These are phyloP conservation scores for Geranomyces michiganensis DNA, from an alignment of 192 early-diverging fungal species.

Conservation along the genomic window DNA sequence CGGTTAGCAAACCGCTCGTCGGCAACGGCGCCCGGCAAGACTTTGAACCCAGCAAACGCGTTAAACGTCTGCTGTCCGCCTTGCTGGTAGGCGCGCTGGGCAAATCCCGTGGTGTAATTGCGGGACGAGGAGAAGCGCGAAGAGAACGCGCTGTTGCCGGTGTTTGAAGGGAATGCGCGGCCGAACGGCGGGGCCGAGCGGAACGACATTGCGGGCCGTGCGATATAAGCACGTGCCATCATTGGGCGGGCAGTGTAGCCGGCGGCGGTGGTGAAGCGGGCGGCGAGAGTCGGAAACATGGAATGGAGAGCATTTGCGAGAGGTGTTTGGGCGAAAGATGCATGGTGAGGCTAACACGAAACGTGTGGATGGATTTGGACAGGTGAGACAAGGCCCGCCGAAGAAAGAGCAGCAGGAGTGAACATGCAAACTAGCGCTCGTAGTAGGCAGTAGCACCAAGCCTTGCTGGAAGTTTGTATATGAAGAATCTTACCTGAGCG, in stretches of 20 bases:
- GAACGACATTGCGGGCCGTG: background rate
- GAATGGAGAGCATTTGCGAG: background rate
- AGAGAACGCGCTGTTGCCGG: background rate
- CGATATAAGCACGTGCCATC: no score
- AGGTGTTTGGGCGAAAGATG: background rate
- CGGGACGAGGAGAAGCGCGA: background rate
- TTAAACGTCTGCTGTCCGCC: conserved; percentile 12
- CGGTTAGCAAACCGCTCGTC: conserved; percentile 12
- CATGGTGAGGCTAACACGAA: background rate
- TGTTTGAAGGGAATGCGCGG: background rate
- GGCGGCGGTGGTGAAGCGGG: background rate
- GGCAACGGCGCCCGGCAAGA: conserved; percentile 15
- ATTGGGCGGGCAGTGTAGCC: conserved; percentile 7
- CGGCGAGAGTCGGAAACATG: background rate
- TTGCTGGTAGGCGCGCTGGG: background rate
- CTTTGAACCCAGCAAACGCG: conserved; percentile 25
- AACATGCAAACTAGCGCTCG: no score
- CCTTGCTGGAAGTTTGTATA: no score
- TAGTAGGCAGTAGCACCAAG: no score
- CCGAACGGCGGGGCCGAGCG: conserved; percentile 6
- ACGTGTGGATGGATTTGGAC: background rate
- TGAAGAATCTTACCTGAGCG: background rate
- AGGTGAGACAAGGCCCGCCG: no score
- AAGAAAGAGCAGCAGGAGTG: no score
- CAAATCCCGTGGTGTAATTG: conserved; percentile 22